Base-by-base conservation (phyloP, 2,329 filamentous ascomycete genomes). In the Zymoseptoria tritici region DNA sequence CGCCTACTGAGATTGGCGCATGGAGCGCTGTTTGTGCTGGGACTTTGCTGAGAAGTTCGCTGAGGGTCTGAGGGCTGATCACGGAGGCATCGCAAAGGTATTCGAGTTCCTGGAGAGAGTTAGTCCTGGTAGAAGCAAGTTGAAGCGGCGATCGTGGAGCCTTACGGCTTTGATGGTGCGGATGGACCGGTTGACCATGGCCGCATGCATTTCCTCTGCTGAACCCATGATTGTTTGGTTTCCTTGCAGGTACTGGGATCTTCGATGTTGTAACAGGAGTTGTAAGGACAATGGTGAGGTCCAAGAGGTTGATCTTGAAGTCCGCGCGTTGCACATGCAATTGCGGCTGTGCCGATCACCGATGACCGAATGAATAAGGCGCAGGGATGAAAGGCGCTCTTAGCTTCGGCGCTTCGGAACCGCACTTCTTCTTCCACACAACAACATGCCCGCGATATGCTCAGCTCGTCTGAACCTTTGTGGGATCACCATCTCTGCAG, bases 51-150 rank as follows among this genome's bases (percentile, higher is more conserved):
- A 87, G 81, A 73, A 97, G 90, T 56, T 81, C 82, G 70, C 90
- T 87, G 72, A 92, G 91, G 71, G 87, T 85, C 58, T 85, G 78
- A 61, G 89, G 86, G 64, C 83, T 85, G 73, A 97, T 90, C 71
- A 92, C 81, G 66, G 87, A 87, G 70, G 88, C 85, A 74, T 96
- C 92, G 67, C 90, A 84, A 62, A 97, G 89, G 67, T 86, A 89
- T 76, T 96, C 91, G 62, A 97, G 88, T 79, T 97, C 92, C 92
- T 96, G 67, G 51, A 51, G 19, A 24, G 54, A 31, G 62, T 73
- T 62, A 70, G 62, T 22, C 36, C 36, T 46, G 13, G 36, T n/a
- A 1, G 36, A 9, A 20, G 36, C 21, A 57, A n/a, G 31, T 22
- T 54, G 26, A 19, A 61, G 50, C 20, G 46, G 20, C 46, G 58